phyloP scores from a whole-genome alignment of 1,284 basidiomycete genomes.

The Phaffia rhodozyma region DNA sequence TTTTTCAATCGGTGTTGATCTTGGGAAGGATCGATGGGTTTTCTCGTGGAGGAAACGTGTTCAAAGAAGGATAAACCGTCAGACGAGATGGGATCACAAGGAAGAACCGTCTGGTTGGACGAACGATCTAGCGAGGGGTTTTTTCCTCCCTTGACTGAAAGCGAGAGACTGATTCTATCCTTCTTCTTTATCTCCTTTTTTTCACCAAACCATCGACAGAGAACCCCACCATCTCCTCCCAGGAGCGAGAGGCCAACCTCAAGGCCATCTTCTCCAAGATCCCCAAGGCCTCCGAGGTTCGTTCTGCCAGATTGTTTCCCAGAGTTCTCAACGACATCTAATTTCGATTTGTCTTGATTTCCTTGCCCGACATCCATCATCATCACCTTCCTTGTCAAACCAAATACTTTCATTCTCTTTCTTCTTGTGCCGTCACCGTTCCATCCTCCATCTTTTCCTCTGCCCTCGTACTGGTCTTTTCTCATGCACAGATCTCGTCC shows the following conservation, averaged over 20 bases:
- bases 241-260: conserved; percentile 63
- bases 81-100: not conserved
- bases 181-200: not conserved
- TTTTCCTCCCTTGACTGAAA: not conserved
- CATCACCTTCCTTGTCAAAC: not conserved
- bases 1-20: not conserved
- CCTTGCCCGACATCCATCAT: too few species aligned
- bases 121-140: not conserved
- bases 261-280: conserved; percentile 45
- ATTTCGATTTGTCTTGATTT: too few species aligned
- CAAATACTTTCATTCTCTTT: not conserved
- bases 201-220: conserved; percentile 23
- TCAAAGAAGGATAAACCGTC: not conserved
- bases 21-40: not conserved
- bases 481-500: conserved; percentile 68
- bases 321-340: conserved; percentile 34
- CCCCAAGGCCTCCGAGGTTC: conserved; percentile 21
- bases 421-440: not conserved
- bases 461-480: conserved; percentile 70
- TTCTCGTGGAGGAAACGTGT: not conserved
- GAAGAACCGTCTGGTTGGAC: too few species aligned
- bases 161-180: not conserved
- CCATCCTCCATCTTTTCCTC: conserved; percentile 39
- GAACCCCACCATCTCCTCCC: conserved; percentile 77
- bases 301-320: conserved; percentile 37